Conservation (phyloP, 2,329 filamentous ascomycete species). For the Talaromyces sp. region DNA sequence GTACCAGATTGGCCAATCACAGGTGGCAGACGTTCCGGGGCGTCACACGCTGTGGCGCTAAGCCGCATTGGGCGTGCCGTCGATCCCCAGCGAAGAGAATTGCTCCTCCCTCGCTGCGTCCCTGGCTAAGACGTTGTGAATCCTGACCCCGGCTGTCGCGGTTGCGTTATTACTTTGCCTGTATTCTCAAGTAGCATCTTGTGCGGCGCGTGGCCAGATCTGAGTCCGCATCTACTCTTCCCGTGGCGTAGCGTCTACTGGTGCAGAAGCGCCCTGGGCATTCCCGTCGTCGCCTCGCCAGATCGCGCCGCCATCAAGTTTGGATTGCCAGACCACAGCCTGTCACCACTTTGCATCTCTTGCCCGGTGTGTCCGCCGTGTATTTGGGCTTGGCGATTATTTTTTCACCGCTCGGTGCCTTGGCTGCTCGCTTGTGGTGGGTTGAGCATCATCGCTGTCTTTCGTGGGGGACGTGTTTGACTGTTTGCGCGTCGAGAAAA, state of each 20-base stretch:
- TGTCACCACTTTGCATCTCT: background rate
- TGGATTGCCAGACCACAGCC: background rate
- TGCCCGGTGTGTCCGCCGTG: background rate
- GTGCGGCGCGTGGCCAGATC: conserved; percentile 1
- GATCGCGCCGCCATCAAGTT: conserved; percentile 1
- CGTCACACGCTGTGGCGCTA: conserved; percentile 9
- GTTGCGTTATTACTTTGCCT: background rate
- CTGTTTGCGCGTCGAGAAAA: conserved; percentile 10
- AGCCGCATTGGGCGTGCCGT: conserved; percentile 7
- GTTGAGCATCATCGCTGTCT: conserved; percentile 4
- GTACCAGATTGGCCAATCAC: background rate
- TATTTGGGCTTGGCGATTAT: background rate
- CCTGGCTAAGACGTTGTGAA: conserved; percentile 3
- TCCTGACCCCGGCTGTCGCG: conserved; percentile 3
- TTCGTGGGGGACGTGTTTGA: conserved; percentile 10
- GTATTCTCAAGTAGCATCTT: background rate
- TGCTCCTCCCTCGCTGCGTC: conserved; percentile 11
- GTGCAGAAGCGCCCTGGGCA: conserved; percentile 13
- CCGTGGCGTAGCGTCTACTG: conserved; percentile 11
- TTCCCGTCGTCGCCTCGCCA: conserved; percentile 8
- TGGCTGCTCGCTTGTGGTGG: conserved; percentile 3
- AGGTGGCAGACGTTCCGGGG: background rate
- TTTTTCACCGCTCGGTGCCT: background rate
- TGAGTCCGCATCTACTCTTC: conserved; percentile 4
- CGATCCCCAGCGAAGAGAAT: conserved; percentile 8